Percentiles rank a stretch among this genome's conserved stretches.
Evolutionary conservation across 83 land plant genomes (phyloP).

Genomic region (Diphasiastrum complanatum): DNA sequence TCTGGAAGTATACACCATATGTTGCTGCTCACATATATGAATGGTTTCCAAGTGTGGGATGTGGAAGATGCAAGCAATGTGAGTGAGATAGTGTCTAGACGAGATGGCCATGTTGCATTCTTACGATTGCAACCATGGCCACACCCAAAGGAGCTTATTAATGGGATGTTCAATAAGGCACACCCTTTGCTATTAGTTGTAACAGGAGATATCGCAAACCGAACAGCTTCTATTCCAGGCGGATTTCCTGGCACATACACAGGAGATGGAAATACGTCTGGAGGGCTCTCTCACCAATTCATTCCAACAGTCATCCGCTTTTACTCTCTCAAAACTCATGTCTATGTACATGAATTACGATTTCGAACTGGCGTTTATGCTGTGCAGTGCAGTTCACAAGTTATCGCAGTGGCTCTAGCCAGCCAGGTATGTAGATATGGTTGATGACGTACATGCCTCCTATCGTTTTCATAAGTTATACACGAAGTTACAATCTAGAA

Average conservation of each 20-base stretch:
- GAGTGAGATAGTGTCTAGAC: too few relatives aligned
- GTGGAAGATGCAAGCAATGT: too few relatives aligned
- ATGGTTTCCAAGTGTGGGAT: too few relatives aligned
- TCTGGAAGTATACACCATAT: too few relatives aligned
- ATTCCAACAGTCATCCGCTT: constrained; percentile 7
- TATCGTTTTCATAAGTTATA: too few relatives aligned
- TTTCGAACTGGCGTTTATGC: constrained; percentile 10
- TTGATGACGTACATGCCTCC: not conserved
- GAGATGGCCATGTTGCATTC: too few relatives aligned
- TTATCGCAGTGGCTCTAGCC: constrained; percentile 12
- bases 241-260: not conserved
- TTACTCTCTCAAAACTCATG: constrained; percentile 2
- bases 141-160: not conserved
- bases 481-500: too few relatives aligned
- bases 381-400: constrained; percentile 6
- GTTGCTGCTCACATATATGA: too few relatives aligned
- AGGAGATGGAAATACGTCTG: not conserved
- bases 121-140: too few relatives aligned
- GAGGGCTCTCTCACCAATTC: not conserved
- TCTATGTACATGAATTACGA: constrained; percentile 7
- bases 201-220: constrained; percentile 4
- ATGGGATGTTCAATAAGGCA: not conserved
- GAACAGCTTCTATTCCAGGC: too few relatives aligned
- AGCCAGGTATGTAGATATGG: not conserved
- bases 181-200: constrained; percentile 8